Percentiles rank a stretch among this genome's conserved stretches.
phyloP scores from a whole-genome alignment of 2,329 filamentous ascomycete species.

The Colletotrichum somersetense region DNA sequence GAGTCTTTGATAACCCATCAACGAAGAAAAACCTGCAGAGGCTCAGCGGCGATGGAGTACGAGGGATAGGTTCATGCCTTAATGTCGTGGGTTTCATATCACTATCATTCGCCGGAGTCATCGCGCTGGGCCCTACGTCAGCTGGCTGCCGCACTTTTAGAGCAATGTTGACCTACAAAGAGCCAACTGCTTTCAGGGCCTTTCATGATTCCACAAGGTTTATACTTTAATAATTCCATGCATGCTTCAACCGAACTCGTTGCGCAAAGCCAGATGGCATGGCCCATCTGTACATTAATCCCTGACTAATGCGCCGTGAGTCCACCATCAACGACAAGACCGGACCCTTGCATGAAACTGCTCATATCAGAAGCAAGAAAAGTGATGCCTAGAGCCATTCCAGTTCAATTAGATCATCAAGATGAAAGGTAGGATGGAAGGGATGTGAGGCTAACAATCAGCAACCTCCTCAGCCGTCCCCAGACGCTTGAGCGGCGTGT shows the following conservation, averaged over 20 bases:
- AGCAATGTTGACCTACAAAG: background rate
- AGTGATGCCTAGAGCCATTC: constrained; percentile 51
- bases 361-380: constrained; percentile 65
- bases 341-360: constrained; percentile 65
- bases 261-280: background rate
- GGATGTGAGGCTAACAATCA: constrained; percentile 49
- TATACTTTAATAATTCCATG: background rate
- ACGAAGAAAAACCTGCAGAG: background rate
- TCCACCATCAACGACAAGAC: constrained; percentile 62
- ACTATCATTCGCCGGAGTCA: too few species aligned
- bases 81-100: background rate
- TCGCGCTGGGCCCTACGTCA: too few species aligned
- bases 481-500: constrained; percentile 62
- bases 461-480: constrained; percentile 65
- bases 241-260: too few species aligned
- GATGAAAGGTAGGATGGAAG: background rate
- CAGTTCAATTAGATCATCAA: background rate
- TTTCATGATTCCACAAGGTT: background rate
- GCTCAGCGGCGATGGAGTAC: too few species aligned
- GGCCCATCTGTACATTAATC: background rate
- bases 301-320: constrained; percentile 50
- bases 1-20: constrained; percentile 45
- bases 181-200: background rate
- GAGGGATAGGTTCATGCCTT: background rate
- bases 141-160: background rate